Conservation (phyloP, 805 yeast genomes). For the Kluyveromyces dobzhanskii region DNA sequence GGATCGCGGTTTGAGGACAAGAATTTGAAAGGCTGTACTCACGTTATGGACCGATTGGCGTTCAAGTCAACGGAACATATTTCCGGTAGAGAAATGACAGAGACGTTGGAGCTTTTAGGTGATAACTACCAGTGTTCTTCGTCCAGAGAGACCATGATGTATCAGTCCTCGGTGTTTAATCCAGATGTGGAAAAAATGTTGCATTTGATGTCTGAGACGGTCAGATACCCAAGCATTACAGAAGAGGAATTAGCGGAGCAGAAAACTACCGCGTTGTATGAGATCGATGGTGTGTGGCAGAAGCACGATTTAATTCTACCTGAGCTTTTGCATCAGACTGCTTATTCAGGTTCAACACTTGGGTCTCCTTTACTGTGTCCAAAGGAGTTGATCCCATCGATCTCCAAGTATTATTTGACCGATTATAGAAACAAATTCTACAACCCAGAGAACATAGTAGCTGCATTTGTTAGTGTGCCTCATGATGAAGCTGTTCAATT, state of each 20-base stretch:
- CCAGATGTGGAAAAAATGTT: constrained; percentile 75
- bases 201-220: constrained; percentile 66
- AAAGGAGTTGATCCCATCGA: constrained; percentile 48
- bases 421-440: constrained; percentile 59
- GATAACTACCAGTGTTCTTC: constrained; percentile 93
- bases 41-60: constrained; percentile 77
- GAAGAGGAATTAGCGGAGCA: constrained; percentile 70
- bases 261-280: constrained; percentile 65
- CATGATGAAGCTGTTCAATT: constrained; percentile 60
- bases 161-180: constrained; percentile 92
- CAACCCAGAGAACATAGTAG: constrained; percentile 73
- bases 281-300: constrained; percentile 69
- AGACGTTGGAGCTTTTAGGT: constrained; percentile 69
- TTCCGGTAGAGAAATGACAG: constrained; percentile 62
- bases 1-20: constrained; percentile 79
- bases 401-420: constrained; percentile 44
- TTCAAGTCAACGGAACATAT: constrained; percentile 59
- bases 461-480: constrained; percentile 81
- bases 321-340: constrained; percentile 81
- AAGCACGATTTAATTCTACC: constrained; percentile 84
- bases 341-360: constrained; percentile 61
- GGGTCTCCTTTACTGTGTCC: constrained; percentile 88
- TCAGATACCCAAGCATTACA: constrained; percentile 58
- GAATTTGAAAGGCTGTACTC: constrained; percentile 63
- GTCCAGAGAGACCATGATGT: constrained; percentile 83